Evolutionary conservation across 495 filamentous ascomycete genomes (phyloP), one percentile per base, ranked within the genome.

Genomic region (Trichoderma parareesei): DNA sequence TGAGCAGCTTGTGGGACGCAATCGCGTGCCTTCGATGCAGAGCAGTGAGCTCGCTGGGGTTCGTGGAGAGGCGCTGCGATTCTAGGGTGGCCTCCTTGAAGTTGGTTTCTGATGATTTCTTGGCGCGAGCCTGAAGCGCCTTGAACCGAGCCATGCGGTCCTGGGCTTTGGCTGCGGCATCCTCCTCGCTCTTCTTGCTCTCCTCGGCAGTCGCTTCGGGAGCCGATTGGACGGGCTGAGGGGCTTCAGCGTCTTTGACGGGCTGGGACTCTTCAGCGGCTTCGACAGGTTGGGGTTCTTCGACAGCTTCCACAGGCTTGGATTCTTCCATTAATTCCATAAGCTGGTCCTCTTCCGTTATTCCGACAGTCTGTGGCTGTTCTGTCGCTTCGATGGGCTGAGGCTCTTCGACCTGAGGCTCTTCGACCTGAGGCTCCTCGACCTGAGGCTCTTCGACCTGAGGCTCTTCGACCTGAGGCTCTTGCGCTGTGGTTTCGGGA

Each of bases 1-100:
- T 96, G 41, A 97, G 83, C 5, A 98, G 87, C 67, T 98, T 98
- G 74, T 96, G 91, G 35, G 89, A 89, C 14, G 93, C 93, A 64
- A 92, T 86, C 38, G 90, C 92, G 69, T 89, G 87, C 70, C 91
- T 92, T 64, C 91, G 89, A 62, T 85, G 84, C 37, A 97, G 74
- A 0, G 88, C 82, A 6, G 85, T 85, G 6, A 93, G 80, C 44
- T 91, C 81, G 7, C 81, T 81, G 0, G 92, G 90, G 69, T 97
- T 90, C 16, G 86, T 86, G 2, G 88, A 82, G 35, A 92, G 80
- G 27, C 92, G 89, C 67, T 92, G 89, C 8, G 90, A 88, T 72
- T 96, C 92, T 40, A 87, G 85, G 20, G 87, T 87, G 8, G 91
- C 91, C 74, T 92, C 92, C 73, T 91, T 90, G 66, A 93, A 75